These are phyloP conservation scores for Agrocybe pediades DNA, from an alignment of 768 basidiomycete species.

Conservation along the genomic window DNA sequence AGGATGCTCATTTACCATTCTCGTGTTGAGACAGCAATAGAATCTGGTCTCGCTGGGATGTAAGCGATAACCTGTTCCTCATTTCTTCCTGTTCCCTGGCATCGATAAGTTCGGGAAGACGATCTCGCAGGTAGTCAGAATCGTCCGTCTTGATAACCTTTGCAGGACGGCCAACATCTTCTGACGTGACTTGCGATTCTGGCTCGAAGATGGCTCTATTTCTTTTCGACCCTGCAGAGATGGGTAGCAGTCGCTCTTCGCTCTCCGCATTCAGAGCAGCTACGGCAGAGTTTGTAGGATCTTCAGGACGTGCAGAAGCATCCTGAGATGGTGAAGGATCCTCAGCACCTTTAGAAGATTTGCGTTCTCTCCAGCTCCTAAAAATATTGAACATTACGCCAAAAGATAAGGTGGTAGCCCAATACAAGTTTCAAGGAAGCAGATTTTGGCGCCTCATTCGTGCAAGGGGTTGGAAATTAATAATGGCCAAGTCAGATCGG, in stretches of 20 bases:
- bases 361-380: slow-evolving; percentile 49
- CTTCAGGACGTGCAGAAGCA: not conserved
- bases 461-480: too few relatives aligned
- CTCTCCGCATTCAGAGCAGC: not conserved
- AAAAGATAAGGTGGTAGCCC: not conserved
- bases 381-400: slow-evolving; percentile 53
- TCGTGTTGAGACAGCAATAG: slow-evolving; percentile 31
- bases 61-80: slow-evolving; percentile 14
- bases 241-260: not conserved
- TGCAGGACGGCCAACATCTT: slow-evolving; percentile 21
- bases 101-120: slow-evolving; percentile 34
- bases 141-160: slow-evolving; percentile 20
- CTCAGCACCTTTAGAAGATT: slow-evolving; percentile 17
- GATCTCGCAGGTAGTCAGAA: slow-evolving; percentile 31
- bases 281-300: not conserved
- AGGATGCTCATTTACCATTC: slow-evolving; percentile 33
- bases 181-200: slow-evolving; percentile 7
- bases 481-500: too few relatives aligned
- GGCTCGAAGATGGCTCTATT: slow-evolving; percentile 20
- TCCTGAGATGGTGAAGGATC: slow-evolving; percentile 12
- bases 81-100: slow-evolving; percentile 23
- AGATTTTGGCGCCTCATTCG: too few relatives aligned
- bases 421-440: too few relatives aligned
- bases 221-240: slow-evolving; percentile 16
- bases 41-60: slow-evolving; percentile 26